These are phyloP conservation scores for Clarireedia homoeocarpa DNA, from an alignment of 2,329 filamentous ascomycete species.

Conservation along the genomic window DNA sequence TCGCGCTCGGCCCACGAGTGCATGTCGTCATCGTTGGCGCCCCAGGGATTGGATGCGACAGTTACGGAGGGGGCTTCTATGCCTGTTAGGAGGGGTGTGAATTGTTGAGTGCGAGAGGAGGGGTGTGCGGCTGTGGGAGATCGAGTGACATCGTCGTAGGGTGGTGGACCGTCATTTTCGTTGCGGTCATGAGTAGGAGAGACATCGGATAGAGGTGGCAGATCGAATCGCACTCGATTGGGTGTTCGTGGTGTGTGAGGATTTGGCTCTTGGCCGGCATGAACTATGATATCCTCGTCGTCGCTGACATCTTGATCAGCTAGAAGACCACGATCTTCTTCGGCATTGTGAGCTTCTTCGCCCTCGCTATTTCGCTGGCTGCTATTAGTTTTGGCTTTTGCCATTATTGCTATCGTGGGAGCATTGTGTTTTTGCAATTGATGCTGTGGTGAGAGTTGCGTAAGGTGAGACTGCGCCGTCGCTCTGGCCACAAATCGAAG, in stretches of 20 bases:
- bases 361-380: conserved; percentile 23
- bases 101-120: conserved; percentile 21
- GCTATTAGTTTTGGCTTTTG: conserved; percentile 34
- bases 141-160: conserved; percentile 22
- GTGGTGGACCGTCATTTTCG: conserved; percentile 37
- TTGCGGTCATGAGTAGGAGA: neutral
- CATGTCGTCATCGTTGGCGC: conserved; percentile 33
- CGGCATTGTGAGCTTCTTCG: conserved; percentile 19
- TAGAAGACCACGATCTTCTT: conserved; percentile 35
- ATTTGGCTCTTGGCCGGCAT: conserved; percentile 15
- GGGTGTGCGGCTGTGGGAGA: conserved; percentile 21
- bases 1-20: conserved; percentile 46
- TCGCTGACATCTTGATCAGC: conserved; percentile 24
- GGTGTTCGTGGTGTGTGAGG: conserved; percentile 26
- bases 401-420: conserved; percentile 35
- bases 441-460: neutral
- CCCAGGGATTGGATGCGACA: conserved; percentile 40
- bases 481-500: neutral
- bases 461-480: neutral
- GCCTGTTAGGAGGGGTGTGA: conserved; percentile 65
- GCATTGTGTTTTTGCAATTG: conserved; percentile 25
- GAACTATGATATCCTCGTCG: conserved; percentile 26
- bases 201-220: conserved; percentile 16
- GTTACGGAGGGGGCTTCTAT: conserved; percentile 77
- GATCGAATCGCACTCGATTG: conserved; percentile 30